phyloP scores from a whole-genome alignment of 768 basidiomycete species.

The Phylloporus rhodoxanthus region DNA sequence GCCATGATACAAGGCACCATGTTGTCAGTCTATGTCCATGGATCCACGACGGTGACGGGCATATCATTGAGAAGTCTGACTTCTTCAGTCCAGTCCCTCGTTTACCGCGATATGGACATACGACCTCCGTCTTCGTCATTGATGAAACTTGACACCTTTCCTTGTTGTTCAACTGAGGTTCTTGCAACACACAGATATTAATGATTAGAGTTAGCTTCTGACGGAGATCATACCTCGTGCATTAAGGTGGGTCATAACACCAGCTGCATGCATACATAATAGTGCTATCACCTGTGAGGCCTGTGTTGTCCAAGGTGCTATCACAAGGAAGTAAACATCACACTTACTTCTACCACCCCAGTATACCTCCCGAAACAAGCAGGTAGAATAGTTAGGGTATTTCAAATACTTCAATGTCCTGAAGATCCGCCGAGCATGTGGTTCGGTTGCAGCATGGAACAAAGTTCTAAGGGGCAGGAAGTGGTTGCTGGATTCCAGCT shows the following conservation, averaged over 20 bases:
- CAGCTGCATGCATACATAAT: slow-evolving; percentile 18
- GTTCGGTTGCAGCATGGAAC: slow-evolving; percentile 5
- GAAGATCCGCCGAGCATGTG: slow-evolving; percentile 13
- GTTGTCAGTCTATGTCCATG: slow-evolving; percentile 7
- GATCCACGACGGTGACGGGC: slow-evolving; percentile 4
- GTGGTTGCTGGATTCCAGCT: not conserved
- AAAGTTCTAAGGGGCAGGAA: slow-evolving; percentile 10
- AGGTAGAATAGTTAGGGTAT: slow-evolving; percentile 21
- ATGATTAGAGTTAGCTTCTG: slow-evolving; percentile 10
- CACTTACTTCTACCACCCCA: not conserved
- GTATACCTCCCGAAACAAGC: too few species aligned
- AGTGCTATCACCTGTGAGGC: slow-evolving; percentile 7
- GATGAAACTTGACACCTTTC: slow-evolving; percentile 6
- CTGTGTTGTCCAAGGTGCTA: not conserved
- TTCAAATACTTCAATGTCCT: slow-evolving; percentile 24
- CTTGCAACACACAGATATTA: slow-evolving; percentile 8
- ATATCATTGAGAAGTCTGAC: slow-evolving; percentile 1
- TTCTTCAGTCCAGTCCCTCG: slow-evolving; percentile 1
- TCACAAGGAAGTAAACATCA: not conserved
- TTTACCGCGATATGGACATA: slow-evolving; percentile 19
- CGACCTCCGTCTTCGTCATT: slow-evolving; percentile 3
- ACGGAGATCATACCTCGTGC: slow-evolving; percentile 28
- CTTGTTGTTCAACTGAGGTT: slow-evolving; percentile 5
- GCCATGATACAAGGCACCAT: slow-evolving; percentile 12
- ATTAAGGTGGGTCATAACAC: slow-evolving; percentile 26